Percentiles rank a stretch among this genome's conserved stretches.
These are phyloP conservation scores for Syncephalis plumigaleata DNA, from an alignment of 371 early-diverging fungal genomes.

Conservation along the genomic window DNA sequence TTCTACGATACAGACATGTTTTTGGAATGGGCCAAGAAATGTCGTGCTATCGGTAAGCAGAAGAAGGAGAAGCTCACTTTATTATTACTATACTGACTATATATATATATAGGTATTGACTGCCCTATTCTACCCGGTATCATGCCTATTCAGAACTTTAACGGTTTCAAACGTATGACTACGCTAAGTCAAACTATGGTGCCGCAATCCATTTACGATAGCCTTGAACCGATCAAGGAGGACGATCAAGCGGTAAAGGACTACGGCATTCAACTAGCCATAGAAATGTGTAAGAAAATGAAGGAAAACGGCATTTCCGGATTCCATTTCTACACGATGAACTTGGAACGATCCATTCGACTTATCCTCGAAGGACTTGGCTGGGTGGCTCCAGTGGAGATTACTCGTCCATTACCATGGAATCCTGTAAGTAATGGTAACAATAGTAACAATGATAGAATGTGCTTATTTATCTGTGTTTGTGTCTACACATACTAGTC, in stretches of 20 bases:
- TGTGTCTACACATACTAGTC: background rate
- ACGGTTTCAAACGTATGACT: slow-evolving; percentile 68
- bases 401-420: slow-evolving; percentile 85
- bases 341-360: slow-evolving; percentile 62
- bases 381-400: slow-evolving; percentile 57
- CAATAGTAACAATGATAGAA: too few species aligned
- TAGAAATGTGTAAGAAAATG: slow-evolving; percentile 54
- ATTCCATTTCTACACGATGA: slow-evolving; percentile 68
- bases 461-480: background rate
- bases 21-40: slow-evolving; percentile 48
- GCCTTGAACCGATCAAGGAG: slow-evolving; percentile 75
- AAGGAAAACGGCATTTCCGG: slow-evolving; percentile 34
- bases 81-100: background rate
- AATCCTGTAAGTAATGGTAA: slow-evolving; percentile 39
- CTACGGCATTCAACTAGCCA: slow-evolving; percentile 57
- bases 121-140: slow-evolving; percentile 79
- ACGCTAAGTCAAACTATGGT: slow-evolving; percentile 58
- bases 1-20: slow-evolving; percentile 75
- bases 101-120: slow-evolving; percentile 26
- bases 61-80: too few species aligned
- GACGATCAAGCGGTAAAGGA: slow-evolving; percentile 82
- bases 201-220: slow-evolving; percentile 44
- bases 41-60: slow-evolving; percentile 28
- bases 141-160: slow-evolving; percentile 76
- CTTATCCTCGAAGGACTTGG: slow-evolving; percentile 55